Evolutionary conservation across 2,329 filamentous ascomycete species (phyloP).

Genomic region (Xylaria polymorpha): DNA sequence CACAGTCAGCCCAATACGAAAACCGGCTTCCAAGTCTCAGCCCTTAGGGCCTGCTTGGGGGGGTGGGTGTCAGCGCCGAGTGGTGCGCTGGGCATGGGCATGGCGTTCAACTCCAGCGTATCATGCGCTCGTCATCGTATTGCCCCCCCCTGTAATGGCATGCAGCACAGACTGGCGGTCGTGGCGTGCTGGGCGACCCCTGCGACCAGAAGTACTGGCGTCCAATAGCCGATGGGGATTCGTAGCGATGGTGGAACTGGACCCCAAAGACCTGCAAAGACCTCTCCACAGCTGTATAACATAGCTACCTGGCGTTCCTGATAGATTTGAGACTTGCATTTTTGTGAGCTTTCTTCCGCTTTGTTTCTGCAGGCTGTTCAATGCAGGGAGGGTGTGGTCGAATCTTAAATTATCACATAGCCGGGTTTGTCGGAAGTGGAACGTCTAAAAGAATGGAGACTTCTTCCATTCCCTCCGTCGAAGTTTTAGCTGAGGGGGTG

Average conservation of each 20-base stretch:
- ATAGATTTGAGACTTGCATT: conserved; percentile 16
- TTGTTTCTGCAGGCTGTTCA: conserved; percentile 19
- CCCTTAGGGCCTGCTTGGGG: background rate
- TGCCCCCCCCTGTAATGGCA: conserved; percentile 25
- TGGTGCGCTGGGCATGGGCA: conserved; percentile 17
- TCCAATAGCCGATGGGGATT: conserved; percentile 17
- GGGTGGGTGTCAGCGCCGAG: conserved; percentile 19
- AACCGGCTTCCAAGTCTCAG: conserved; percentile 44
- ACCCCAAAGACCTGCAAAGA: background rate
- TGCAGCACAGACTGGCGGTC: conserved; percentile 33
- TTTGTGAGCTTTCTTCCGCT: conserved; percentile 11
- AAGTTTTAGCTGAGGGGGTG: background rate
- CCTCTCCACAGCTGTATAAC: conserved; percentile 2
- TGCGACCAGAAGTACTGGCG: conserved; percentile 9
- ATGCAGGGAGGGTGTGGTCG: conserved; percentile 13
- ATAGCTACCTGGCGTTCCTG: background rate
- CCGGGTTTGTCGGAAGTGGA: conserved; percentile 2
- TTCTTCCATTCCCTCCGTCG: background rate
- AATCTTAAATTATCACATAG: conserved; percentile 4
- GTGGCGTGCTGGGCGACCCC: conserved; percentile 23
- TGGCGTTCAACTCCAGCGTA: conserved; percentile 13
- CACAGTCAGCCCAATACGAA: conserved; percentile 47
- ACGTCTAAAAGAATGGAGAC: background rate
- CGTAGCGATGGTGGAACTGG: conserved; percentile 11
- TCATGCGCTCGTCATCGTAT: conserved; percentile 41